Base-by-base conservation (phyloP, 1,284 basidiomycete species). In the Malassezia brasiliensis region DNA sequence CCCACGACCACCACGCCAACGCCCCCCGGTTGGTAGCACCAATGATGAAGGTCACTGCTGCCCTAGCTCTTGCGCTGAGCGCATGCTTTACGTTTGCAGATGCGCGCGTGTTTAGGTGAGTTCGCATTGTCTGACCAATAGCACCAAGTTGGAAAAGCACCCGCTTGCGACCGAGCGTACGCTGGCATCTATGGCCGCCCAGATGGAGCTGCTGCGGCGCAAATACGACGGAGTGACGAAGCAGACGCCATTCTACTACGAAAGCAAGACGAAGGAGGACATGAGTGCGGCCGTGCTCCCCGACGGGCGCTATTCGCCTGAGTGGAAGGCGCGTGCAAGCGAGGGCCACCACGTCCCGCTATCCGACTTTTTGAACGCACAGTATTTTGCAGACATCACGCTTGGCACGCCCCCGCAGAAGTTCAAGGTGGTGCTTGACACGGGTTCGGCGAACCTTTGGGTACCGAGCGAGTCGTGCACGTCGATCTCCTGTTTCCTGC, bases 401-500 rank as follows among this genome's bases (percentile, higher is more conserved):
- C 76, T 98, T 52, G 93, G 89, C 14, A 81, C 79, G 2, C 89
- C 89, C 12, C 80, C 87, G 47, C 89, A 93, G 77, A 79, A 74
- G 38, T 62, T 68, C 47, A 64, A 88, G 88, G 77, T 91, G 64
- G 82, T 90, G 56, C 81, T 89, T 59, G 88, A 90, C 72, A 90
- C 87, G 47, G 88, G 87, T 22, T 91, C 89, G 42, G 86, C 86
- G 76, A 93, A 93, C 75, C 81, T 93, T 19, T 94, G 90, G 90
- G 87, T 94, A 6, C 94, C 94, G 10, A 89, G 89, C 68, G 77
- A 79, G 32, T 77, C 82, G 64, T 99, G 94, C 79, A 87, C 84
- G 11, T 93, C 89, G 32, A 98, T 99, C 68, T 91, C 94, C 25
- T 99, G 94, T 79, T 98, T 98, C 85, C 80, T 94, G 44, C 93